A percentile compares a stretch with the other conserved stretches of the same genome.
Evolutionary conservation across 345 rosid species (phyloP).

Genomic region (Turritis glabra): DNA sequence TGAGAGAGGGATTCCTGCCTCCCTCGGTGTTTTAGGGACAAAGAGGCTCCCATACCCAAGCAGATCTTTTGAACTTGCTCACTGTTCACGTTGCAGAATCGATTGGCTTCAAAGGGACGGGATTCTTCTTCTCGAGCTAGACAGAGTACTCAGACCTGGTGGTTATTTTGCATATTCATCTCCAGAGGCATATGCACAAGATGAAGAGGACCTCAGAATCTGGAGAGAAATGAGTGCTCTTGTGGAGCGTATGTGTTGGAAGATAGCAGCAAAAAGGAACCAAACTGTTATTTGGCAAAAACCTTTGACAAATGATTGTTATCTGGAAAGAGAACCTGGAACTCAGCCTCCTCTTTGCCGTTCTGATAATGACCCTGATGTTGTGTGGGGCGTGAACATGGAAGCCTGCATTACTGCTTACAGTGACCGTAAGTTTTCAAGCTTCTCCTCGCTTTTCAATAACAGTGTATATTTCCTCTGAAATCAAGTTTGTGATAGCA

Average conservation of each 20-base stretch:
- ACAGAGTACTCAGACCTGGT: conserved; percentile 87
- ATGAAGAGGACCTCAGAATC: conserved; percentile 82
- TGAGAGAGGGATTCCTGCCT: conserved; percentile 95
- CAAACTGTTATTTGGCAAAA: conserved; percentile 94
- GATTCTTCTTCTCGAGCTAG: conserved; percentile 88
- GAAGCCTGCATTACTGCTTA: conserved; percentile 82
- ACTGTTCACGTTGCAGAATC: conserved; percentile 91
- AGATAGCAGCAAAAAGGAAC: conserved; percentile 73
- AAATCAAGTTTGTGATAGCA: background rate
- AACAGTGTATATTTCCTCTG: background rate
- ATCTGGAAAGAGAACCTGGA: conserved; percentile 66
- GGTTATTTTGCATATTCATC: conserved; percentile 96
- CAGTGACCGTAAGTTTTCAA: conserved; percentile 65
- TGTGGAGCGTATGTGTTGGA: conserved; percentile 94
- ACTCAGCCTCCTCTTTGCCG: conserved; percentile 80
- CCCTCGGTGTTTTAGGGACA: conserved; percentile 91
- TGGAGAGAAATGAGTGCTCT: conserved; percentile 94
- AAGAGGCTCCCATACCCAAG: conserved; percentile 94
- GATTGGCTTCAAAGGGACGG: conserved; percentile 97
- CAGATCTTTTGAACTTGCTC: conserved; percentile 94
- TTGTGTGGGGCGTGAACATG: conserved; percentile 75
- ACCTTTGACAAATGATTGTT: conserved; percentile 84
- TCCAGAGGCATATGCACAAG: conserved; percentile 97
- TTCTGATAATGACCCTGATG: conserved; percentile 83
- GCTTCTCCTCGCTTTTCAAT: background rate